A percentile compares a stretch with the other conserved stretches of the same genome.
Conservation (phyloP, 768 basidiomycete genomes). For the Paxillus involutus region DNA sequence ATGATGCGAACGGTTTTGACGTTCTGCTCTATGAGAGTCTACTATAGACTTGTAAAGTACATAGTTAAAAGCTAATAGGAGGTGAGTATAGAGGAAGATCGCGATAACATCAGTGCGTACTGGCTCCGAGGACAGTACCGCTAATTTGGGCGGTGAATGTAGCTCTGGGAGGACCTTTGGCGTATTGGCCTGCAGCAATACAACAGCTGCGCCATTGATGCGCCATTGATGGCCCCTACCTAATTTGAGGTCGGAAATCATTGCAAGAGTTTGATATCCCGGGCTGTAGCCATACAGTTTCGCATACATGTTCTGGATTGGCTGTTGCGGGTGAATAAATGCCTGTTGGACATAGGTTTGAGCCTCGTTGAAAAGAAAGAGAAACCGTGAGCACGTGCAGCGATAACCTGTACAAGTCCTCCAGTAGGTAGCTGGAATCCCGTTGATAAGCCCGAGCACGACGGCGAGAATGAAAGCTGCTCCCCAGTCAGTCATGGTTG, state of each 20-base stretch:
- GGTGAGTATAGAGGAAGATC: not conserved
- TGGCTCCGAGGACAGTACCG: constrained; percentile 51
- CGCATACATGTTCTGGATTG: constrained; percentile 45
- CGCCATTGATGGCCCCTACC: not conserved
- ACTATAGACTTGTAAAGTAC: constrained; percentile 19
- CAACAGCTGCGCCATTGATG: constrained; percentile 4
- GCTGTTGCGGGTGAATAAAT: constrained; percentile 21
- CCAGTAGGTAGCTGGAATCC: constrained; percentile 11
- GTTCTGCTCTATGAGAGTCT: constrained; percentile 7
- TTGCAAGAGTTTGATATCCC: constrained; percentile 50
- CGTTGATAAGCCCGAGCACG: constrained; percentile 38
- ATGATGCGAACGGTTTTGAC: constrained; percentile 8
- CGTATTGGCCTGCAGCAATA: constrained; percentile 49
- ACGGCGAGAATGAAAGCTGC: constrained; percentile 34
- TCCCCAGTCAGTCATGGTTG: constrained; percentile 17
- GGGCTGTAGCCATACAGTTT: constrained; percentile 54
- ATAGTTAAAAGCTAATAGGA: constrained; percentile 17
- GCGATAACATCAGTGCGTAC: constrained; percentile 23
- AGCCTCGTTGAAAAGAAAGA: not conserved
- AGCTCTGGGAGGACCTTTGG: constrained; percentile 49
- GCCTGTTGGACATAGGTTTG: constrained; percentile 24
- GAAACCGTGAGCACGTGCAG: constrained; percentile 6
- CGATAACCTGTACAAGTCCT: constrained; percentile 14
- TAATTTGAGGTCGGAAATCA: constrained; percentile 44
- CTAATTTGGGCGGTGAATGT: constrained; percentile 50